Base-by-base conservation (phyloP, 1,284 basidiomycete genomes). In the Microbotryum lychnidis-dioicae region DNA sequence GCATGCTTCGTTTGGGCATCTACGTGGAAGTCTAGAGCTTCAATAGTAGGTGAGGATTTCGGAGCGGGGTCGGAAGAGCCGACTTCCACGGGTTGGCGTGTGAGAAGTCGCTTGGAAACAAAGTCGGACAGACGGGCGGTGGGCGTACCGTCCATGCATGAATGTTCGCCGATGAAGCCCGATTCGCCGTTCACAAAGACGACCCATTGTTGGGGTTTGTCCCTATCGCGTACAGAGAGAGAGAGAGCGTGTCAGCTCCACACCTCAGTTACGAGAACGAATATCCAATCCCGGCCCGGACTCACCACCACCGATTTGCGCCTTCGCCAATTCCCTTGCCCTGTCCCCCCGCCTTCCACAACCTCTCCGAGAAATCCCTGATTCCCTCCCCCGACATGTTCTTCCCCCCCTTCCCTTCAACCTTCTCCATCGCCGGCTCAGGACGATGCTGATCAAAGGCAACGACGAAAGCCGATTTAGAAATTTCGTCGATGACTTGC, bases 161-260 rank as follows among this genome's bases (percentile, higher is more conserved):
- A 89, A 76, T 94, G 91, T 76, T 94, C 91, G 58, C 91, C 91
- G 82, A 92, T 86, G 69, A 91, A 78, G 6, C 90, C 91, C 2
- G 88, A 85, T 63, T 82, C 79, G 25, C 80, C 83, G 70, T 91
- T 89, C 73, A 89, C 86, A 69, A 82, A 87, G 9, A 91, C 81
- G 63, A 91, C 79, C 74, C 91, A 86, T 74, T 93, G 85, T 57
- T 86, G 77, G 9, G 89, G 89, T 75, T 91, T 91, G 75, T 91
- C 89, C 52, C 86, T 84, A 84, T 37, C 23, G 20, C 6, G 9
- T 27, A 14, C 9, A 14, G 37, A 16, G 37, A 37, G 37, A 14
- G 37, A 16, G 37, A 37, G 37, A 37, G 42, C 6, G n/a, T 20
- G 29, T 44, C 37, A 37, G 14, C 9, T 37, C 37, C 14, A 20